These are phyloP conservation scores for Myxozyma mucilagina DNA, from an alignment of 805 yeast species.

Conservation along the genomic window DNA sequence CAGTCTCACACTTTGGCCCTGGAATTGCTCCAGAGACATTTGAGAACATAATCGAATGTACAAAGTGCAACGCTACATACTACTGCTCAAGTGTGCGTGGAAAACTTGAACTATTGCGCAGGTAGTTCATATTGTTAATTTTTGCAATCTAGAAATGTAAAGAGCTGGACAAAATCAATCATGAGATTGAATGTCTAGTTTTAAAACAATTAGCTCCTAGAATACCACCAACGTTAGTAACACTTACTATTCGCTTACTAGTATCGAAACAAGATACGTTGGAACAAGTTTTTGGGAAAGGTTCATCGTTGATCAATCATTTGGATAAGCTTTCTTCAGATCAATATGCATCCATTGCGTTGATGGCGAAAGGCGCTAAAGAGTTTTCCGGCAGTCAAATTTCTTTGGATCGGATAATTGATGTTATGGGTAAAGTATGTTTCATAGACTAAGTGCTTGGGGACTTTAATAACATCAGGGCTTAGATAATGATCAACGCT, in stretches of 20 bases:
- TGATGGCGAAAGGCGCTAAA: conserved; percentile 16
- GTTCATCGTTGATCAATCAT: conserved; percentile 1
- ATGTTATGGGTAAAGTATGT: conserved; percentile 9
- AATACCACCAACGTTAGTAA: conserved; percentile 8
- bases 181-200: conserved; percentile 11
- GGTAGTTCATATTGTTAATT: not conserved
- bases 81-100: conserved; percentile 17
- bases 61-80: conserved; percentile 6
- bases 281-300: not conserved
- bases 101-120: not conserved
- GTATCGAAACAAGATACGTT: not conserved
- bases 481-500: conserved; percentile 7
- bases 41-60: conserved; percentile 3
- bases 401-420: not conserved
- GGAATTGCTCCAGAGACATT: conserved; percentile 1
- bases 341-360: not conserved
- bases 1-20: not conserved
- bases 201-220: not conserved
- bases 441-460: not conserved
- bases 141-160: conserved; percentile 12
- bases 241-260: conserved; percentile 10
- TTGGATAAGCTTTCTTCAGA: conserved; percentile 1
- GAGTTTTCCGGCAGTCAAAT: conserved; percentile 8
- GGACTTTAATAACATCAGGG: not conserved
- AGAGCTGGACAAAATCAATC: conserved; percentile 11